Evolutionary conservation across 106 monocot genomes (phyloP).

Genomic region (Platanthera zijinensis): DNA sequence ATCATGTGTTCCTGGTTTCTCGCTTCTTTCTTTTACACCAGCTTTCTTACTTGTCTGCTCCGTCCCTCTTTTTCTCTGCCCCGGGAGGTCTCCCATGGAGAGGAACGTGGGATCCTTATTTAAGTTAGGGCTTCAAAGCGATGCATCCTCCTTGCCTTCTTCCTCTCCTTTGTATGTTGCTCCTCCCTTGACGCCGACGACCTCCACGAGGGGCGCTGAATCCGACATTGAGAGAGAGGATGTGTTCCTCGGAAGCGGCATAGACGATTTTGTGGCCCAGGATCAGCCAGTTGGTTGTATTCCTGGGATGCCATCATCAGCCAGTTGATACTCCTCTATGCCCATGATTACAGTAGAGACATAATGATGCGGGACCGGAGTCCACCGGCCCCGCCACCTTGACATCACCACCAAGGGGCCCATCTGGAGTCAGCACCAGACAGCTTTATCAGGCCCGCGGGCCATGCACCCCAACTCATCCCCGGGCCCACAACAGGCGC

Average conservation of each 20-base stretch:
- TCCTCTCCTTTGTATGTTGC: too few species aligned
- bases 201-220: slow-evolving; percentile 21
- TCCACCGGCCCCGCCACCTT: too few species aligned
- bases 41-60: slow-evolving; percentile 1
- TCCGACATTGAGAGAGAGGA: slow-evolving; percentile 79
- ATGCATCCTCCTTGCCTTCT: too few species aligned
- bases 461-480: too few species aligned
- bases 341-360: slow-evolving; percentile 71
- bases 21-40: not conserved
- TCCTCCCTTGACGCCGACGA: too few species aligned
- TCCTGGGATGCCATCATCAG: slow-evolving; percentile 63
- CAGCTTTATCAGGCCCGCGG: too few species aligned
- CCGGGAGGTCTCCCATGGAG: not conserved
- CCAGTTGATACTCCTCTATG: slow-evolving; percentile 82
- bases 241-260: slow-evolving; percentile 72
- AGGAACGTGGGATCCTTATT: not conserved
- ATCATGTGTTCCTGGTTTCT: not conserved
- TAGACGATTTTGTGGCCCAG: slow-evolving; percentile 72
- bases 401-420: too few species aligned
- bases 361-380: too few species aligned
- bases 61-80: not conserved
- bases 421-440: too few species aligned
- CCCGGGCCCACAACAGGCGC: too few species aligned
- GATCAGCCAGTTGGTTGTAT: too few species aligned
- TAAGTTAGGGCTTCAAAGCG: slow-evolving; percentile 11